Conservation (phyloP, 345 rosid species). For the Isatis tinctoria region DNA sequence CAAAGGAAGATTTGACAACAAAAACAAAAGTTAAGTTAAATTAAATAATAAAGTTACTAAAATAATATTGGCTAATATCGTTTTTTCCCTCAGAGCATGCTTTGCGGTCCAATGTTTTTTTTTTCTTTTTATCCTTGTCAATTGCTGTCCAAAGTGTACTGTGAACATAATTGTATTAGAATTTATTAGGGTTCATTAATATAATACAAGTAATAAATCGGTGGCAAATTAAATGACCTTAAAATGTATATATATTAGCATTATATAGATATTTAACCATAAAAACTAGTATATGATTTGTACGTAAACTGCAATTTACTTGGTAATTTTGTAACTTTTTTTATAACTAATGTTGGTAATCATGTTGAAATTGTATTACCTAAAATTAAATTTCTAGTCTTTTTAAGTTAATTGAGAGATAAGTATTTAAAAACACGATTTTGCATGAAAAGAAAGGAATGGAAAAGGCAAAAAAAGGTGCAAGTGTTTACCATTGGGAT, state of each 20-base stretch:
- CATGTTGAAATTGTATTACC: background rate
- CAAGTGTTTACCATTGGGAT: constrained; percentile 39
- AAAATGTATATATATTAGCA: background rate
- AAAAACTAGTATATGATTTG: background rate
- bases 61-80: background rate
- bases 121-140: background rate
- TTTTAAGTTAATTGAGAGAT: background rate
- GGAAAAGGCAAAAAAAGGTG: background rate
- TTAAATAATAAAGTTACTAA: background rate
- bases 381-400: background rate
- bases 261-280: background rate
- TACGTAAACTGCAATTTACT: background rate
- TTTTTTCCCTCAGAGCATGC: background rate
- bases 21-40: background rate
- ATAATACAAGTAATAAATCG: background rate
- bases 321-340: background rate
- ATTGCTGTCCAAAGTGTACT: background rate
- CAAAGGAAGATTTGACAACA: background rate
- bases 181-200: background rate
- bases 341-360: background rate
- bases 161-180: background rate
- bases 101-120: background rate
- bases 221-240: background rate
- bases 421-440: background rate
- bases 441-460: background rate